Conservation (phyloP, 1,284 basidiomycete genomes). For the Cystobasidiaceae sp. region DNA sequence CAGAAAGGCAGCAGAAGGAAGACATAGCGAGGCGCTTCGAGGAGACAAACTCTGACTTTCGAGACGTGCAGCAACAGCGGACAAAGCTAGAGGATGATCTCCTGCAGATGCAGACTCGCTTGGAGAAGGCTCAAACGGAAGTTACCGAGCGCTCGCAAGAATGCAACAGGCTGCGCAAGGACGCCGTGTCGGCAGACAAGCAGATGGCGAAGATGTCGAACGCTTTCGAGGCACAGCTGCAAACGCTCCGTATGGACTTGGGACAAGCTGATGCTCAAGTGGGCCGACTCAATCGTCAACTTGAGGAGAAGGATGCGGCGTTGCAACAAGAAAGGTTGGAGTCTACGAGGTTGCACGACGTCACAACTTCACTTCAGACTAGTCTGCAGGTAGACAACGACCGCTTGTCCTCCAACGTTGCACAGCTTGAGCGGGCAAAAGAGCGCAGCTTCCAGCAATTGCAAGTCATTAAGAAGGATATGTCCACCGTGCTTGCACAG, state of each 20-base stretch:
- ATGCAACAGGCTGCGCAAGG: slow-evolving; percentile 9
- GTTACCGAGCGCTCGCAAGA: neutral
- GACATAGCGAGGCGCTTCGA: neutral
- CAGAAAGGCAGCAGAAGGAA: neutral
- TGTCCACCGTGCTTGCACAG: neutral
- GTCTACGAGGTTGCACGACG: slow-evolving; percentile 13
- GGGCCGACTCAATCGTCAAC: neutral
- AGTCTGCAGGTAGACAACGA: slow-evolving; percentile 19
- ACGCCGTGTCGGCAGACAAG: slow-evolving; percentile 6
- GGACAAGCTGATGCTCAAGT: neutral
- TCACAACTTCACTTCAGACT: slow-evolving; percentile 14
- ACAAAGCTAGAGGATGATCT: neutral
- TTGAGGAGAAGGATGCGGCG: slow-evolving; percentile 14
- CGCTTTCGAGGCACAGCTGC: neutral
- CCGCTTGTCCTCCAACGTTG: neutral
- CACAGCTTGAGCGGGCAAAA: slow-evolving; percentile 1
- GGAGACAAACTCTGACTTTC: neutral
- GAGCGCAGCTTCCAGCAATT: slow-evolving; percentile 1
- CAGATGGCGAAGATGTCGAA: slow-evolving; percentile 1
- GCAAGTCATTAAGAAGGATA: slow-evolving; percentile 10
- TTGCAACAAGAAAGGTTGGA: slow-evolving; percentile 13
- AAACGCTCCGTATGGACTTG: neutral
- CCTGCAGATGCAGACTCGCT: neutral
- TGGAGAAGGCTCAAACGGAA: neutral
- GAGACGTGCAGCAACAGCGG: neutral